phyloP scores from a whole-genome alignment of 1,284 basidiomycete genomes.

The Ceratobasidium sp. region DNA sequence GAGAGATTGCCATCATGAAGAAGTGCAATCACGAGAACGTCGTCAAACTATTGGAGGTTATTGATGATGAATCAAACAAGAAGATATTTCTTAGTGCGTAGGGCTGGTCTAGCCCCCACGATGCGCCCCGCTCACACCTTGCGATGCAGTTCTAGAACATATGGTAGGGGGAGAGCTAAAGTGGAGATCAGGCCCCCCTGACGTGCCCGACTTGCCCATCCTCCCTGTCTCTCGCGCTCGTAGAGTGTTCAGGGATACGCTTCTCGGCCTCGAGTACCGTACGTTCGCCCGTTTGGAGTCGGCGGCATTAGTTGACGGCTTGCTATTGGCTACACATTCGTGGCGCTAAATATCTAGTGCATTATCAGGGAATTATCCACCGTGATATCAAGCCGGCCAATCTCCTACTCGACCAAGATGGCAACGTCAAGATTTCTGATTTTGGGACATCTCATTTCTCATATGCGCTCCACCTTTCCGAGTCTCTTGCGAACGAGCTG shows the following conservation, averaged over 20 bases:
- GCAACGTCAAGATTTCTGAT: slow-evolving; percentile 95
- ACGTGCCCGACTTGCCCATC: slow-evolving; percentile 68
- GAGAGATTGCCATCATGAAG: slow-evolving; percentile 99
- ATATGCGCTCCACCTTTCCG: slow-evolving; percentile 79
- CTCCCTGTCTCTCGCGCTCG: slow-evolving; percentile 86
- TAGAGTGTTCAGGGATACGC: slow-evolving; percentile 90
- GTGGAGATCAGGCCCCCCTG: slow-evolving; percentile 73
- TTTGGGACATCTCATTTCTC: slow-evolving; percentile 98
- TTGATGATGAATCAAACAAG: slow-evolving; percentile 90
- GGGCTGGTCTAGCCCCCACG: background rate
- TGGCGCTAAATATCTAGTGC: slow-evolving; percentile 67
- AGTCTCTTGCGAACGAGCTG: slow-evolving; percentile 61
- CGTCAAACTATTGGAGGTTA: slow-evolving; percentile 92
- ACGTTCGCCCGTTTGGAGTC: slow-evolving; percentile 56
- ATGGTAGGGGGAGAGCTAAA: slow-evolving; percentile 94
- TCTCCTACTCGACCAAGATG: slow-evolving; percentile 88
- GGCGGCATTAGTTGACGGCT: slow-evolving; percentile 25
- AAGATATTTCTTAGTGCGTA: slow-evolving; percentile 93
- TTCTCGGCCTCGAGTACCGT: slow-evolving; percentile 95
- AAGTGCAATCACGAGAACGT: slow-evolving; percentile 93
- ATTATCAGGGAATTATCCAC: slow-evolving; percentile 98
- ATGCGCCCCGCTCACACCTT: slow-evolving; percentile 27
- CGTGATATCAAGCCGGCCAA: slow-evolving; percentile 99
- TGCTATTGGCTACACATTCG: slow-evolving; percentile 31
- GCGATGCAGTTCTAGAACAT: slow-evolving; percentile 87